A percentile compares a stretch with the other conserved stretches of the same genome.
These are phyloP conservation scores for Echinochloa phyllopogon DNA, from an alignment of 176 grass and related monocot genomes.

Conservation along the genomic window DNA sequence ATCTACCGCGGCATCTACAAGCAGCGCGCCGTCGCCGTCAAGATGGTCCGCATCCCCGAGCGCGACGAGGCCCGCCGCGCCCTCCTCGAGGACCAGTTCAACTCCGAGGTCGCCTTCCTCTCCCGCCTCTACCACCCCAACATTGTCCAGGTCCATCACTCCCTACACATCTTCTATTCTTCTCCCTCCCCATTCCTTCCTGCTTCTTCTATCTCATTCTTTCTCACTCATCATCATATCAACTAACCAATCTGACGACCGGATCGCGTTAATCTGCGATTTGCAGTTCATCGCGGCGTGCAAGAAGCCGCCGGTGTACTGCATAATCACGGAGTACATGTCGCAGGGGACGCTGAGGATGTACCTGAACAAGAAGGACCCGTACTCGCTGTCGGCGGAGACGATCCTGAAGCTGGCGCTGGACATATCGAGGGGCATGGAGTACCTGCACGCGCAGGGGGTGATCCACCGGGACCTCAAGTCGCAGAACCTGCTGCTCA, in stretches of 20 bases:
- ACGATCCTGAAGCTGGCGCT: conserved; percentile 85
- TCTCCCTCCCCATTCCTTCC: not conserved
- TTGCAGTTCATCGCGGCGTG: conserved; percentile 86
- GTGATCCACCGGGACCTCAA: conserved; percentile 98
- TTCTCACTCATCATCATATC: not conserved
- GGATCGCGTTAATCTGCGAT: no score
- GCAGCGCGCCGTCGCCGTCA: conserved; percentile 89
- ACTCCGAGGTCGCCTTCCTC: conserved; percentile 93
- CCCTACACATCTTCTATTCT: no score
- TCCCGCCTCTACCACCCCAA: conserved; percentile 94
- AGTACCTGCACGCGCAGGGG: conserved; percentile 95
- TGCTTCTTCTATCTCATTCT: no score
- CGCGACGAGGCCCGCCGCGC: conserved; percentile 77
- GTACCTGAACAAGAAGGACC: conserved; percentile 99
- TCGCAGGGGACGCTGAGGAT: conserved; percentile 97
- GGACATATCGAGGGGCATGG: conserved; percentile 93
- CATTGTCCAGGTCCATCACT: conserved; percentile 76
- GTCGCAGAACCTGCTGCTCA: conserved; percentile 94
- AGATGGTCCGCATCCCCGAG: conserved; percentile 97
- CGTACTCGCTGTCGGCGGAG: conserved; percentile 90
- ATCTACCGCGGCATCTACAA: conserved; percentile 98
- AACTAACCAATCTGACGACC: no score
- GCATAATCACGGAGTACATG: conserved; percentile 99
- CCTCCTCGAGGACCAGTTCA: conserved; percentile 86
- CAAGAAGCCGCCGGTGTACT: conserved; percentile 98